Conservation (phyloP, 192 early-diverging fungal species). For the Pilaira anomala region DNA sequence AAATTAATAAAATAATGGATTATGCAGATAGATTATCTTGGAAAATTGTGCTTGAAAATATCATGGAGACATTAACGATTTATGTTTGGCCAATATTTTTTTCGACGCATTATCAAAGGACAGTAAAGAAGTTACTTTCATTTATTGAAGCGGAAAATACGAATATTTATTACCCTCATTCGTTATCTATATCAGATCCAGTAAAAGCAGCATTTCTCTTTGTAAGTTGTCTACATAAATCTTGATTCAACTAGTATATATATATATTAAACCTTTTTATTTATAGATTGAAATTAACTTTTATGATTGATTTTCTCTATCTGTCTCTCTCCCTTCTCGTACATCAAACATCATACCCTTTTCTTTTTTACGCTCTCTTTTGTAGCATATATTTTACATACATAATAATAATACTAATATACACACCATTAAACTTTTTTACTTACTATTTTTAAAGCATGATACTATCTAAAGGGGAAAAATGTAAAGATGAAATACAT, state of each 20-base stretch:
- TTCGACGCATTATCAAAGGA: slow-evolving; percentile 33
- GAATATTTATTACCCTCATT: slow-evolving; percentile 29
- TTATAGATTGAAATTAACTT: slow-evolving; percentile 26
- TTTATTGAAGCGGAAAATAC: slow-evolving; percentile 37
- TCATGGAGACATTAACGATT: slow-evolving; percentile 37
- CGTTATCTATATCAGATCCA: slow-evolving; percentile 29
- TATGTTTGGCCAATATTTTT: slow-evolving; percentile 36
- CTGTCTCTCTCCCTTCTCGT: too few species aligned
- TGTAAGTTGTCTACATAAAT: slow-evolving; percentile 36
- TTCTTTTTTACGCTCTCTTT: not conserved
- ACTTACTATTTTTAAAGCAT: not conserved
- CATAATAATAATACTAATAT: not conserved
- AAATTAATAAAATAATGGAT: slow-evolving; percentile 29
- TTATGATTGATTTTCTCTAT: slow-evolving; percentile 18
- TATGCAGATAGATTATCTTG: slow-evolving; percentile 33
- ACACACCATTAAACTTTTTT: not conserved
- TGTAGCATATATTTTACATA: not conserved
- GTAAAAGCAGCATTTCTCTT: slow-evolving; percentile 36
- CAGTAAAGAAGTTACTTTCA: slow-evolving; percentile 7
- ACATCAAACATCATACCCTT: too few species aligned
- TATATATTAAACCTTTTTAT: not conserved
- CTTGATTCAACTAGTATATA: not conserved
- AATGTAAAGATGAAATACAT: too few species aligned
- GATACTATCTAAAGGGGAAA: too few species aligned
- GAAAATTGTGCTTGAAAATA: slow-evolving; percentile 31